These are phyloP conservation scores for Kregervanrija delftensis DNA, from an alignment of 805 yeast genomes.

Conservation along the genomic window DNA sequence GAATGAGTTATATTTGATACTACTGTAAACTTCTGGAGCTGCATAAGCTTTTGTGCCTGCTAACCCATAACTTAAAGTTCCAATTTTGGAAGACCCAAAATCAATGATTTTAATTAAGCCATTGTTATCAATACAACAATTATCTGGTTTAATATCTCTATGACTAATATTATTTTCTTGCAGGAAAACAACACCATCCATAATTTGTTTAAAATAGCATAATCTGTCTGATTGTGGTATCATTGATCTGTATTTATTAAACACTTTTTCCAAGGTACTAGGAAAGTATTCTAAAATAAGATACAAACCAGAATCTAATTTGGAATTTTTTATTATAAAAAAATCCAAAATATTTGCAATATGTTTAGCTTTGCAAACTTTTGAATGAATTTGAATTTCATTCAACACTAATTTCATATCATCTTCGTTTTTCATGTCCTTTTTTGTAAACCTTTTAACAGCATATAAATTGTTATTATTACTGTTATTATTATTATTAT, in stretches of 20 bases:
- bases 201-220: slow-evolving; percentile 36
- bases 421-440: slow-evolving; percentile 33
- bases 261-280: slow-evolving; percentile 13
- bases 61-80: slow-evolving; percentile 30
- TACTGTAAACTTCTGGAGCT: slow-evolving; percentile 41
- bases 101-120: slow-evolving; percentile 40
- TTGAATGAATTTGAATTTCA: slow-evolving; percentile 30
- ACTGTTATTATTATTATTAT: slow-evolving; percentile 6
- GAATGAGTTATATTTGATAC: slow-evolving; percentile 33
- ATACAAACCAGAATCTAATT: slow-evolving; percentile 17
- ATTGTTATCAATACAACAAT: slow-evolving; percentile 30
- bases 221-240: slow-evolving; percentile 13
- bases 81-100: slow-evolving; percentile 38
- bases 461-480: slow-evolving; percentile 25
- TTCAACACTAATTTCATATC: slow-evolving; percentile 30
- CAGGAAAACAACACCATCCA: slow-evolving; percentile 31
- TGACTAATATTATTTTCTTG: slow-evolving; percentile 35
- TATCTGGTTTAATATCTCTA: slow-evolving; percentile 45
- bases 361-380: slow-evolving; percentile 25
- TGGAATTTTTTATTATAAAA: slow-evolving; percentile 15
- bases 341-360: slow-evolving; percentile 31
- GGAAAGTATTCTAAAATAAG: slow-evolving; percentile 31
- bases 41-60: slow-evolving; percentile 40
- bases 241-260: not conserved
- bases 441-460: slow-evolving; percentile 36